These are phyloP conservation scores for Gyromitra esculenta DNA, from an alignment of 2,329 filamentous ascomycete species.

Conservation along the genomic window DNA sequence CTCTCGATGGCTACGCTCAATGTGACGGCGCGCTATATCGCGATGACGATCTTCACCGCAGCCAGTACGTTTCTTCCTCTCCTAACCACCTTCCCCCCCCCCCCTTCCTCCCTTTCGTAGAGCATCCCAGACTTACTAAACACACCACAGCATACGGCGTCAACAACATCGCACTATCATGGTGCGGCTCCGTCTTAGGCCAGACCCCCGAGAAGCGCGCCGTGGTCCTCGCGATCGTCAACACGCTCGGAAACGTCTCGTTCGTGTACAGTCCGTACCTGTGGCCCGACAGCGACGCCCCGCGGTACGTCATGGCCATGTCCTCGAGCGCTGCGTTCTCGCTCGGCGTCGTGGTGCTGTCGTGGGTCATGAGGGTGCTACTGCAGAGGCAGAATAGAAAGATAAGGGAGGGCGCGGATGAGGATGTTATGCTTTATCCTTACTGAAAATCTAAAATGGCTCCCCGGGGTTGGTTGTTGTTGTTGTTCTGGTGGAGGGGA, in stretches of 20 bases:
- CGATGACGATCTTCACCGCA: constrained; percentile 63
- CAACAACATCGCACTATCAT: constrained; percentile 64
- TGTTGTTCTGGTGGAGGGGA: no score
- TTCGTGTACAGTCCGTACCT: constrained; percentile 67
- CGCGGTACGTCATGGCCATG: constrained; percentile 64
- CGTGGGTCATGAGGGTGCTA: constrained; percentile 63
- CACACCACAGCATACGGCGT: constrained; percentile 57
- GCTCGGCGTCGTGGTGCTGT: constrained; percentile 62
- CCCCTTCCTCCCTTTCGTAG: not conserved
- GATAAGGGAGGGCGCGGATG: constrained; percentile 57
- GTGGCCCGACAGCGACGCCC: constrained; percentile 64
- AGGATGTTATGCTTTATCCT: constrained; percentile 31
- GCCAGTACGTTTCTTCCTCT: constrained; percentile 56
- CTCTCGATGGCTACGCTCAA: constrained; percentile 61
- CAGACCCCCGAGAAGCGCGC: constrained; percentile 66
- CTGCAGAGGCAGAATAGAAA: constrained; percentile 63
- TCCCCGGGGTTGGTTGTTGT: no score
- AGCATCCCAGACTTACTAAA: not conserved
- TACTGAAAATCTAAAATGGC: not conserved
- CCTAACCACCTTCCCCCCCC: not conserved
- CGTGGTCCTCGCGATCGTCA: constrained; percentile 64
- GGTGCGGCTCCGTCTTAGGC: constrained; percentile 63
- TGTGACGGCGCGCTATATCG: constrained; percentile 61
- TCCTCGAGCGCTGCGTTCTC: constrained; percentile 63
- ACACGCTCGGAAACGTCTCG: constrained; percentile 64